phyloP scores from a whole-genome alignment of 2,329 filamentous ascomycete species.

The Botrytis aclada region DNA sequence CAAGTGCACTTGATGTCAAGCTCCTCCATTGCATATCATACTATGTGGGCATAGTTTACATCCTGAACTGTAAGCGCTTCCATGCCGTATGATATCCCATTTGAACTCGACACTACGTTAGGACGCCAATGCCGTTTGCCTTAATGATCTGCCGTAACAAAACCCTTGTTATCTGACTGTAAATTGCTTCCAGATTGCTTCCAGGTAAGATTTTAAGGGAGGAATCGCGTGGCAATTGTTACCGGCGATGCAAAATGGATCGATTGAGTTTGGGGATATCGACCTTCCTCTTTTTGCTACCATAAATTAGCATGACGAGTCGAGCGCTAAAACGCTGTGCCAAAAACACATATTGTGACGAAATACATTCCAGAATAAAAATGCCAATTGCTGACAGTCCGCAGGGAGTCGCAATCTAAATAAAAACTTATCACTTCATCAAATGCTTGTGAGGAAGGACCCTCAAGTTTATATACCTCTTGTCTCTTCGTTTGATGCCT shows the following conservation, averaged over 20 bases:
- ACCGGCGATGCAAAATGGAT: conserved; percentile 10
- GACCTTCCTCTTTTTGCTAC: not conserved
- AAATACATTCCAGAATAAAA: not conserved
- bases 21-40: conserved; percentile 4
- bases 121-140: not conserved
- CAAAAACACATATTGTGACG: conserved; percentile 2
- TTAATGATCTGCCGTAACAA: not conserved
- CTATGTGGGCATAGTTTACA: not conserved
- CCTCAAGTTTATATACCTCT: conserved; percentile 7
- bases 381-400: not conserved
- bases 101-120: not conserved
- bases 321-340: not conserved
- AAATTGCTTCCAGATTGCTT: not conserved
- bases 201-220: not conserved
- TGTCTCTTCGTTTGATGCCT: not conserved
- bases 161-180: not conserved
- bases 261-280: not conserved
- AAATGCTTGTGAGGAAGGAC: not conserved
- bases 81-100: conserved; percentile 1
- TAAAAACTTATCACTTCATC: not conserved
- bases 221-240: not conserved
- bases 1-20: not conserved
- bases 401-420: not conserved
- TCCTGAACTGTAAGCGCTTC: not conserved
- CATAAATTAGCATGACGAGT: not conserved